Percentiles rank a stretch among this genome's conserved stretches.
phyloP scores from a whole-genome alignment of 179 eudicot species.

The Drosera spatulata region DNA sequence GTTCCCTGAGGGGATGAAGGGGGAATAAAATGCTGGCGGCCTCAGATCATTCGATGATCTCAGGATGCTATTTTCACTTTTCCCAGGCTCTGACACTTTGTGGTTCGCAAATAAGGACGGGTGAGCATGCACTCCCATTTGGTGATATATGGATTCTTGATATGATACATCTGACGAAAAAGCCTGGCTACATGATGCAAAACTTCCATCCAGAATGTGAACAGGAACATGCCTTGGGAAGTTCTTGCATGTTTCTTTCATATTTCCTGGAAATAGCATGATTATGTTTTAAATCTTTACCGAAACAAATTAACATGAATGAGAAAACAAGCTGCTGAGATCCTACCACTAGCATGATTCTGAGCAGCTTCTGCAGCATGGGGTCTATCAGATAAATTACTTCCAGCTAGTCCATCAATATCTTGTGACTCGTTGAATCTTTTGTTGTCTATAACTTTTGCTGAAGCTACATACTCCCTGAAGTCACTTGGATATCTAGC shows the following conservation, averaged over 20 bases:
- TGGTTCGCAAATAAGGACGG: slow-evolving; percentile 32
- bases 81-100: slow-evolving; percentile 40
- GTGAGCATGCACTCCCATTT: slow-evolving; percentile 29
- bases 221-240: slow-evolving; percentile 77
- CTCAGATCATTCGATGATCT: slow-evolving; percentile 34
- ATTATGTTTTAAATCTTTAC: not conserved
- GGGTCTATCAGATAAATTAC: slow-evolving; percentile 17
- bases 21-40: slow-evolving; percentile 44
- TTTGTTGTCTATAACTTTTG: slow-evolving; percentile 6
- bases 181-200: slow-evolving; percentile 27
- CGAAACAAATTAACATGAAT: not conserved
- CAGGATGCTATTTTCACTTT: slow-evolving; percentile 33
- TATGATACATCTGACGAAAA: slow-evolving; percentile 35
- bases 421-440: slow-evolving; percentile 25
- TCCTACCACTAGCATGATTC: slow-evolving; percentile 23
- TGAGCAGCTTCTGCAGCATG: slow-evolving; percentile 22
- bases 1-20: slow-evolving; percentile 30
- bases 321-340: slow-evolving; percentile 7
- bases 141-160: slow-evolving; percentile 40
- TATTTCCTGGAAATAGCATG: slow-evolving; percentile 20
- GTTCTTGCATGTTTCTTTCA: slow-evolving; percentile 31
- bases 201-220: slow-evolving; percentile 75
- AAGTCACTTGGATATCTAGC: slow-evolving; percentile 5
- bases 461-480: slow-evolving; percentile 24
- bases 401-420: slow-evolving; percentile 18